phyloP scores from a whole-genome alignment of 495 filamentous ascomycete genomes.

The Paragyromitra xinjiangensis region DNA sequence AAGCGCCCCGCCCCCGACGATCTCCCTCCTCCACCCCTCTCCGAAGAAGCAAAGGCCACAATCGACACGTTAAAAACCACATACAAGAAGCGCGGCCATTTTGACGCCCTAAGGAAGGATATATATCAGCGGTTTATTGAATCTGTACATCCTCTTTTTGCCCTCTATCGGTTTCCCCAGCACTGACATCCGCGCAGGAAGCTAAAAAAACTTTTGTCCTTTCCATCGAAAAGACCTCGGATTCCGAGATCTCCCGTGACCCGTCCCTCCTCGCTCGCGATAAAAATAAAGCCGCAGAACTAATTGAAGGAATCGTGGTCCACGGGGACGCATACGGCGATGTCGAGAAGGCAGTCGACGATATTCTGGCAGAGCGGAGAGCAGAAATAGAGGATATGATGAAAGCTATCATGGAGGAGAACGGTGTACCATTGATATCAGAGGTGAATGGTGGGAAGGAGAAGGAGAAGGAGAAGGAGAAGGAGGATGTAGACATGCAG shows the following conservation, averaged over 20 bases:
- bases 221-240: conserved; percentile 66
- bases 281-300: conserved; percentile 71
- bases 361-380: conserved; percentile 60
- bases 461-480: conserved; percentile 14
- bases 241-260: conserved; percentile 73
- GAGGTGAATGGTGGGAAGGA: conserved; percentile 12
- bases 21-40: conserved; percentile 32
- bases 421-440: conserved; percentile 33
- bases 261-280: conserved; percentile 71
- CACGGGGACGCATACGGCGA: conserved; percentile 71
- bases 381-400: conserved; percentile 52
- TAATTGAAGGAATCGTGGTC: conserved; percentile 74
- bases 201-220: conserved; percentile 64
- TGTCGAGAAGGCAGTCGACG: conserved; percentile 67
- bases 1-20: conserved; percentile 20
- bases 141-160: conserved; percentile 59
- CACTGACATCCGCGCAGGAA: conserved; percentile 59
- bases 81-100: conserved; percentile 77
- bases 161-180: neutral
- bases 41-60: conserved; percentile 45
- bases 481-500: conserved; percentile 12
- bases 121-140: conserved; percentile 72
- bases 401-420: conserved; percentile 51
- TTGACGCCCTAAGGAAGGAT: conserved; percentile 71
- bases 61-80: conserved; percentile 49